Percentiles rank a stretch among this genome's conserved stretches.
phyloP scores from a whole-genome alignment of 164 flowering plant genomes.

The Tetrastigma voinierianum region DNA sequence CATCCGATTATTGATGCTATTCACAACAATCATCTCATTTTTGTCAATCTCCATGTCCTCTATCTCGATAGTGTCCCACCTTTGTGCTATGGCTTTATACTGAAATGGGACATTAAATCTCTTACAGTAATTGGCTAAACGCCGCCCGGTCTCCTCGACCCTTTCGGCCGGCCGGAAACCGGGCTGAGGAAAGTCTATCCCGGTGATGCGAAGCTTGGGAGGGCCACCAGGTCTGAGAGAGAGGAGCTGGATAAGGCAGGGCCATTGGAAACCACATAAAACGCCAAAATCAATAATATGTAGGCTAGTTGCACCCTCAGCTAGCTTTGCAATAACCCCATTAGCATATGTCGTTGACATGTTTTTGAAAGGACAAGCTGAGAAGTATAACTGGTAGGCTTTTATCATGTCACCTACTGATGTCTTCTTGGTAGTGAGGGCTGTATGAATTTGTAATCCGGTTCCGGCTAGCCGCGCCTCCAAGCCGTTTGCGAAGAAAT shows the following conservation, averaged over 20 bases:
- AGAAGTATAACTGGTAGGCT: constrained; percentile 3
- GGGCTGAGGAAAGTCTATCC: constrained; percentile 7
- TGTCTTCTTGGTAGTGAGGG: not conserved
- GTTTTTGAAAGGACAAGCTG: not conserved
- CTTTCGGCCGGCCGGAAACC: constrained; percentile 3
- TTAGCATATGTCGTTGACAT: not conserved
- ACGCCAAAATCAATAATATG: constrained; percentile 8
- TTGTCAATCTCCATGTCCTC: constrained; percentile 1
- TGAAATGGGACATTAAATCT: constrained; percentile 6
- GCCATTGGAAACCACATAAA: constrained; percentile 7
- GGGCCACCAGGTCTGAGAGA: not conserved
- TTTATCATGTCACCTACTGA: not conserved
- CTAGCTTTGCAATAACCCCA: not conserved
- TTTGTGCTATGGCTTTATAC: not conserved
- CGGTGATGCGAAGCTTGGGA: constrained; percentile 9
- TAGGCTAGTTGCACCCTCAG: not conserved
- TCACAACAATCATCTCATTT: constrained; percentile 8
- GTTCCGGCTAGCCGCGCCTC: constrained; percentile 3
- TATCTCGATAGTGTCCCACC: constrained; percentile 1
- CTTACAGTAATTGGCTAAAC: not conserved
- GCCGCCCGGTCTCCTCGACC: not conserved
- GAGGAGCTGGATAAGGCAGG: constrained; percentile 7
- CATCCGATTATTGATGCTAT: not conserved
- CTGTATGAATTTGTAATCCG: not conserved
- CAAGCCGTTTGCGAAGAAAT: constrained; percentile 5